Evolutionary conservation across 2,329 filamentous ascomycete genomes (phyloP).

Genomic region (Dactylellina drechsleri): DNA sequence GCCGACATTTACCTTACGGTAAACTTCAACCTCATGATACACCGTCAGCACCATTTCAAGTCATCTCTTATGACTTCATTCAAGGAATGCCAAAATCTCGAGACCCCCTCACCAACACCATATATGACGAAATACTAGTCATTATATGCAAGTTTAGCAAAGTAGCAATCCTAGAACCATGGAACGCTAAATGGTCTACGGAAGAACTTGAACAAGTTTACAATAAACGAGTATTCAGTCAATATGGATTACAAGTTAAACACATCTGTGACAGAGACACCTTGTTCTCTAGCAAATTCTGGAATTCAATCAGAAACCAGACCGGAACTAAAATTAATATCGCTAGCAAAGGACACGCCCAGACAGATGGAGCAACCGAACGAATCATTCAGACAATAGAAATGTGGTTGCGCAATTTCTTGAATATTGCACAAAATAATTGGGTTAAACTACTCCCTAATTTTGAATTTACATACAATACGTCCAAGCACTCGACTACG

Average conservation of each 20-base stretch:
- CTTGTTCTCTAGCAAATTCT: not conserved
- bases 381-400: no score
- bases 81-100: not conserved
- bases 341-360: no score
- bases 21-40: not conserved
- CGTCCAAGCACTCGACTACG: no score
- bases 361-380: no score
- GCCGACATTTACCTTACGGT: conserved; percentile 2
- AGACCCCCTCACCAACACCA: not conserved
- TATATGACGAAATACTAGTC: not conserved
- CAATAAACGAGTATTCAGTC: not conserved
- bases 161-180: not conserved
- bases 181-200: not conserved
- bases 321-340: no score
- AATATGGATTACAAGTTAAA: not conserved
- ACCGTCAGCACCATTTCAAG: not conserved
- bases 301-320: not conserved
- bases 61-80: not conserved
- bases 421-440: no score
- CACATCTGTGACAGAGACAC: conserved; percentile 1
- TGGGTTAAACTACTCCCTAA: no score
- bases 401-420: not conserved
- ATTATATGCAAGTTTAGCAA: not conserved
- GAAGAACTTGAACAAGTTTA: not conserved
- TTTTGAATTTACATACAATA: no score